A percentile compares a stretch with the other conserved stretches of the same genome.
These are phyloP conservation scores for Corymbia calophylla DNA, from an alignment of 441 rosid species.

Conservation along the genomic window DNA sequence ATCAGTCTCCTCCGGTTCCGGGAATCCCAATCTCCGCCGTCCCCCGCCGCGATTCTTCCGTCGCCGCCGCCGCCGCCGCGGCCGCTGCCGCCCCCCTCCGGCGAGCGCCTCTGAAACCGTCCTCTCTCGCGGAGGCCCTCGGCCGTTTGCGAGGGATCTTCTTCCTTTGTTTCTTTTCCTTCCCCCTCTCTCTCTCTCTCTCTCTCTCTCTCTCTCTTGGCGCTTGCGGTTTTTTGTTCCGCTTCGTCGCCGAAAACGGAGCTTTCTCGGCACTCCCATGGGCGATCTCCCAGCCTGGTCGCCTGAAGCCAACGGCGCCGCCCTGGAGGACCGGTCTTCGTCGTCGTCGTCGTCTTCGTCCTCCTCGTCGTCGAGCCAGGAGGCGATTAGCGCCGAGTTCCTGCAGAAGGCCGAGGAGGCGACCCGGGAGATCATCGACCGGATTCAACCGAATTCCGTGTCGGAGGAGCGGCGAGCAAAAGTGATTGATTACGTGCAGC, in stretches of 20 bases:
- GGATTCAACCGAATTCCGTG: conserved; percentile 61
- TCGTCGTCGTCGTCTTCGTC: conserved; percentile 18
- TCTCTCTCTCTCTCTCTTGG: neutral
- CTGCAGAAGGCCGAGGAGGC: conserved; percentile 64
- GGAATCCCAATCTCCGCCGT: neutral
- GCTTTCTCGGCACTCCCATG: conserved; percentile 27
- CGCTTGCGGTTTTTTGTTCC: neutral
- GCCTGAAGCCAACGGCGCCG: conserved; percentile 35
- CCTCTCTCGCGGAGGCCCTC: neutral
- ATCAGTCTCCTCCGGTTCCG: neutral
- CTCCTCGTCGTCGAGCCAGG: conserved; percentile 14
- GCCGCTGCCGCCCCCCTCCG: neutral
- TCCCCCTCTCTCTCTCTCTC: too few species aligned
- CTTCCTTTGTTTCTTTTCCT: too few species aligned
- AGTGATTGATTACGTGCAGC: conserved; percentile 64
- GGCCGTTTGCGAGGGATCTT: neutral
- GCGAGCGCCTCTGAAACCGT: neutral
- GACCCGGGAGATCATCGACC: conserved; percentile 50
- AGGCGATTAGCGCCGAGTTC: conserved; percentile 30
- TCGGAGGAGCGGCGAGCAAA: conserved; percentile 73
- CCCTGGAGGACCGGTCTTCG: conserved; percentile 25
- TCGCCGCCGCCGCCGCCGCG: neutral
- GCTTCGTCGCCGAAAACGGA: neutral
- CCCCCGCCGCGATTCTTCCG: neutral
- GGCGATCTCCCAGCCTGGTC: conserved; percentile 67